Evolutionary conservation across 2,329 filamentous ascomycete genomes (phyloP), one percentile per base, ranked within the genome.

Genomic region (Didymella keratinophila): DNA sequence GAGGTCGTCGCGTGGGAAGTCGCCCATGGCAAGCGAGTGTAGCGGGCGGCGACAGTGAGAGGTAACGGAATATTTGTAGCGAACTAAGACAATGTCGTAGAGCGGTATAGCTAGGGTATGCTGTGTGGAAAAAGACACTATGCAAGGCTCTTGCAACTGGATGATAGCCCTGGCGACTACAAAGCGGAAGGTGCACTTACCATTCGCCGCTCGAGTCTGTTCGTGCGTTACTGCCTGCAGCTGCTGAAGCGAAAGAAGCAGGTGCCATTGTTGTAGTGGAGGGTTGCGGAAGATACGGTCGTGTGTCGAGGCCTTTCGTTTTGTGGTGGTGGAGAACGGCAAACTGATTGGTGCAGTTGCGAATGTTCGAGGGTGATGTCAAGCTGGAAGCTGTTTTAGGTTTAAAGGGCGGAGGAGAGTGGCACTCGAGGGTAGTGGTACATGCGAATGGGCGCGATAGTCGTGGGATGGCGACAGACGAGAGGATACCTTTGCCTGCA

Each of bases 241-340:
- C 81, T 56, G 81, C 81, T 57, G 81, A 82, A 66, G 81, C 81
- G 70, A 83, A 83, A 58, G 80, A 80, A 51, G 81, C 78, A 63
- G 80, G 80, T 64, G 80, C 79, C 80, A 82, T 81, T 65, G 63
- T 66, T 60, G 55, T 62, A 55, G 64, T 56, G 59, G 36, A 18
- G 53, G 30, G 37, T 39, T 61, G 66, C 61, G 55, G 63, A 58
- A 63, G 66, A 63, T 58, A 55, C 59, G 58, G 58, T 64, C 56
- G 63, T 67, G 53, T 63, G 58, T 67, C 67, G 65, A 70, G 61
- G 64, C 61, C 66, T 60, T 61, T 52, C 63, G 63, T 64, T 66
- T 69, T 63, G 60, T 59, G 62, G 60, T 62, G 61, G 63, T 66
- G 62, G 64, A 62, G 62, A 64, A 64, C 65, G 62, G 67, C 65